phyloP scores from a whole-genome alignment of 2,329 filamentous ascomycete genomes.

The Ilyonectria destructans region DNA sequence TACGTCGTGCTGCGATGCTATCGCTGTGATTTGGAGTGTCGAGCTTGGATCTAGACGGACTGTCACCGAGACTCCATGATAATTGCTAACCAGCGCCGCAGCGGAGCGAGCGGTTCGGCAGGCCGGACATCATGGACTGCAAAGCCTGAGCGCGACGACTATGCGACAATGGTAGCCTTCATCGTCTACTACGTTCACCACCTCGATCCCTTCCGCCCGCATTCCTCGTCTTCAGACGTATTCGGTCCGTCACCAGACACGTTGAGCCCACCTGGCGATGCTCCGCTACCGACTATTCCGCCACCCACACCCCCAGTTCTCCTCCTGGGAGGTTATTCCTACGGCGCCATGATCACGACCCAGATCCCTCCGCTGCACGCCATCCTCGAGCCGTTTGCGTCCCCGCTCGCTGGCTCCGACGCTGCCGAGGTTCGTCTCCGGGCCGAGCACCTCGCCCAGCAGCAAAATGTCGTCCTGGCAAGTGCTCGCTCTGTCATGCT shows the following conservation, averaged over 20 bases:
- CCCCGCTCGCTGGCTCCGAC: slow-evolving; percentile 68
- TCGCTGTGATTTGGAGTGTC: neutral
- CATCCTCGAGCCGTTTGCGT: slow-evolving; percentile 74
- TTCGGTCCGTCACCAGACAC: neutral
- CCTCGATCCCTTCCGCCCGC: slow-evolving; percentile 61
- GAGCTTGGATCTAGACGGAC: slow-evolving; percentile 1
- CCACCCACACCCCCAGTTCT: slow-evolving; percentile 54
- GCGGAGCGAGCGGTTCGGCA: slow-evolving; percentile 82
- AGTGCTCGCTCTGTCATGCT: slow-evolving; percentile 54
- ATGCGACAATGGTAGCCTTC: slow-evolving; percentile 86
- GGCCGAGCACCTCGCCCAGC: slow-evolving; percentile 77
- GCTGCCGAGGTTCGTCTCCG: slow-evolving; percentile 80
- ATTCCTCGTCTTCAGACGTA: slow-evolving; percentile 28
- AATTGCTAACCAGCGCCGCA: slow-evolving; percentile 55
- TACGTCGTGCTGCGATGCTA: slow-evolving; percentile 56
- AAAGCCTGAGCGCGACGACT: slow-evolving; percentile 86
- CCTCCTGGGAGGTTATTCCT: slow-evolving; percentile 88
- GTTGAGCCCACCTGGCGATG: slow-evolving; percentile 4
- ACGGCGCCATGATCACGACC: slow-evolving; percentile 87
- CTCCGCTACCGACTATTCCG: slow-evolving; percentile 7
- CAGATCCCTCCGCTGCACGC: slow-evolving; percentile 76
- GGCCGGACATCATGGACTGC: slow-evolving; percentile 92
- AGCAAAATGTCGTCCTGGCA: slow-evolving; percentile 68
- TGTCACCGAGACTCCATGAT: neutral
- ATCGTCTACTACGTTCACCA: slow-evolving; percentile 80